These are phyloP conservation scores for Nemania sp. DNA, from an alignment of 2,329 filamentous ascomycete genomes.

Conservation along the genomic window DNA sequence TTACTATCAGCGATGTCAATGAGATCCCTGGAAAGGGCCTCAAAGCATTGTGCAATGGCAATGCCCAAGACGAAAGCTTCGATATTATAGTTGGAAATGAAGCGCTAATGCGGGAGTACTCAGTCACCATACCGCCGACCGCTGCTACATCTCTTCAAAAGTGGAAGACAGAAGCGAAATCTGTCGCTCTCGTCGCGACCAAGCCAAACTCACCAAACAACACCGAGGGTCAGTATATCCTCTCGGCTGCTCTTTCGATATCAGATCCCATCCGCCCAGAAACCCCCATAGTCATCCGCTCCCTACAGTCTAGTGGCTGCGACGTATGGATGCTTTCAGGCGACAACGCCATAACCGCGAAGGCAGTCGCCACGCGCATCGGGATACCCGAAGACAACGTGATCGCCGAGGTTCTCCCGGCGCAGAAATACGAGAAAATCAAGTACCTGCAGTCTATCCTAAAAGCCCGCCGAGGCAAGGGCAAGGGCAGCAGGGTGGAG, in stretches of 20 bases:
- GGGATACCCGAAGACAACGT: constrained; percentile 81
- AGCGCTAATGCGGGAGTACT: constrained; percentile 68
- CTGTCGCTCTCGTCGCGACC: constrained; percentile 69
- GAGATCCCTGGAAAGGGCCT: constrained; percentile 80
- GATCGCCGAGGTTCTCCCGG: constrained; percentile 87
- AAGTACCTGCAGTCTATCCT: constrained; percentile 69
- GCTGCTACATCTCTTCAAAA: constrained; percentile 57
- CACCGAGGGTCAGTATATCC: constrained; percentile 55
- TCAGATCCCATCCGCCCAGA: constrained; percentile 85
- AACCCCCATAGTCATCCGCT: constrained; percentile 71
- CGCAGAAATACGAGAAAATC: constrained; percentile 82
- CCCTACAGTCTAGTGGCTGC: constrained; percentile 73
- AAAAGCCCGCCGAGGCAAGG: constrained; percentile 50
- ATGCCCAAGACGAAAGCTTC: constrained; percentile 52
- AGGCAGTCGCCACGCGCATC: constrained; percentile 79
- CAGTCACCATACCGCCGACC: constrained; percentile 54
- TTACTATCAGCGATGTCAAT: constrained; percentile 61
- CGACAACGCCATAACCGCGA: constrained; percentile 87
- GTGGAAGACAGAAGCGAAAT: constrained; percentile 75
- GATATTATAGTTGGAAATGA: constrained; percentile 80
- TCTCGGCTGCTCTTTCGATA: constrained; percentile 78
- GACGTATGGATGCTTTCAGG: constrained; percentile 93
- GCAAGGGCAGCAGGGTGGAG: constrained; percentile 35
- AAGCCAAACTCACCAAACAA: constrained; percentile 42
- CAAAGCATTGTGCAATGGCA: constrained; percentile 63